Percentiles rank a stretch among this genome's conserved stretches.
Conservation (phyloP, 495 filamentous ascomycete genomes). For the Penicillium ucsense region DNA sequence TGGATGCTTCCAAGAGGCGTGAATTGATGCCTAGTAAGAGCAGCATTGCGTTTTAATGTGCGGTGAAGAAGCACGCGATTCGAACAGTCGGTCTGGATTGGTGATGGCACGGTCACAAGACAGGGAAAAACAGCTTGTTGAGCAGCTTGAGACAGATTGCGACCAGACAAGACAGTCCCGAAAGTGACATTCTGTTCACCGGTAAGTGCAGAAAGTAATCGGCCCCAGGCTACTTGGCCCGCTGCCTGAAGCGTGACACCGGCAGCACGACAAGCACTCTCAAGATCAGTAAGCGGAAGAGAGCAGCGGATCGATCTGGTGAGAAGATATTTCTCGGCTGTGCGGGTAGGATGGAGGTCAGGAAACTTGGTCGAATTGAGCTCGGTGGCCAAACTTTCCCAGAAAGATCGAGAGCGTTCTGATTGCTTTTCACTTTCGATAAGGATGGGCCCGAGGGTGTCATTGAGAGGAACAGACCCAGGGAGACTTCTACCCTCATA, state of each 20-base stretch:
- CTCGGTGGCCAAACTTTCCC: conserved; percentile 43
- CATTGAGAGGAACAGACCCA: conserved; percentile 18
- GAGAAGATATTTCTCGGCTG: conserved; percentile 23
- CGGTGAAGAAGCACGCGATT: conserved; percentile 45
- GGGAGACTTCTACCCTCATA: conserved; percentile 20
- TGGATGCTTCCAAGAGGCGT: conserved; percentile 59
- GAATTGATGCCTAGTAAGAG: conserved; percentile 57
- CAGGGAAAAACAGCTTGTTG: conserved; percentile 56
- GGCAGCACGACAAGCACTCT: conserved; percentile 37
- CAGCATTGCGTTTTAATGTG: conserved; percentile 52
- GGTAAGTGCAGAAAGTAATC: conserved; percentile 58
- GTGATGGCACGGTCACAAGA: conserved; percentile 61
- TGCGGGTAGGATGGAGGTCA: conserved; percentile 51
- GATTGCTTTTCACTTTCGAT: conserved; percentile 22
- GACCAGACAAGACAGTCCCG: conserved; percentile 65
- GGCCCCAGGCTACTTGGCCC: conserved; percentile 65
- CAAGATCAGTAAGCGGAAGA: conserved; percentile 31
- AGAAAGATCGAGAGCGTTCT: conserved; percentile 43
- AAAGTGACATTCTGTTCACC: conserved; percentile 60
- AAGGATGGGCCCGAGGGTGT: conserved; percentile 44
- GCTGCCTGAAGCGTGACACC: conserved; percentile 62
- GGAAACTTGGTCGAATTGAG: conserved; percentile 56
- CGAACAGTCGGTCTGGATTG: conserved; percentile 36
- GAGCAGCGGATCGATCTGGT: conserved; percentile 31
- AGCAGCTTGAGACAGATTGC: conserved; percentile 43